Percentiles rank a stretch among this genome's conserved stretches.
Conservation (phyloP, 495 filamentous ascomycete species). For the Annulohypoxylon nitens region DNA sequence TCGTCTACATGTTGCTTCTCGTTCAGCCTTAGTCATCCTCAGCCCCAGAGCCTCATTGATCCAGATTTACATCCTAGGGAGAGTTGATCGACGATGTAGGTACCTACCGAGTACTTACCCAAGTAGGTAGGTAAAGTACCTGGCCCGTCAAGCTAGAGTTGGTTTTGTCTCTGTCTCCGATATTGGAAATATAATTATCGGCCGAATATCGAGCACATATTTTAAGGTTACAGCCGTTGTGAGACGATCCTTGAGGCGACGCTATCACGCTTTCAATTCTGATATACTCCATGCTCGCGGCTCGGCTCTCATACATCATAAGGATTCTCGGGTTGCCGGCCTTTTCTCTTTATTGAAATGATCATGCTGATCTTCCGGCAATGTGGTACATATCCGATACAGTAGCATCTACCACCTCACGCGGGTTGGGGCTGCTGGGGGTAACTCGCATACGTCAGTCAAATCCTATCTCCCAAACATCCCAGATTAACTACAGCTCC, state of each 20-base stretch:
- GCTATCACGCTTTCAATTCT: slow-evolving; percentile 22
- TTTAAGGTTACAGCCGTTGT: slow-evolving; percentile 20
- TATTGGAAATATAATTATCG: background rate
- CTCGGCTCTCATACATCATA: slow-evolving; percentile 38
- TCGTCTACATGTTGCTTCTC: slow-evolving; percentile 8
- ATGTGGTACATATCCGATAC: slow-evolving; percentile 16
- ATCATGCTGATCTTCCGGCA: slow-evolving; percentile 35
- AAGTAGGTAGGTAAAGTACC: background rate
- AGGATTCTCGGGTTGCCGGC: slow-evolving; percentile 29
- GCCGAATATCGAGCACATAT: slow-evolving; percentile 27
- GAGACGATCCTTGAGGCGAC: slow-evolving; percentile 40
- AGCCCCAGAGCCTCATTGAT: slow-evolving; percentile 30
- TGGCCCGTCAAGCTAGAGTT: background rate
- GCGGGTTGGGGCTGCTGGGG: slow-evolving; percentile 40
- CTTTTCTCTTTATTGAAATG: slow-evolving; percentile 32
- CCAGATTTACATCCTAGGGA: slow-evolving; percentile 5
- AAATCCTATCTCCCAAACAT: slow-evolving; percentile 19
- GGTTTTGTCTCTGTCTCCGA: background rate
- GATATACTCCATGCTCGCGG: slow-evolving; percentile 23
- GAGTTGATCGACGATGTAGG: background rate
- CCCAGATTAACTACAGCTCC: slow-evolving; percentile 23
- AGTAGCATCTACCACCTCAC: slow-evolving; percentile 27
- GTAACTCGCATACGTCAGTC: slow-evolving; percentile 41
- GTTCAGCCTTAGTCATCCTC: slow-evolving; percentile 22
- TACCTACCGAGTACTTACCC: background rate